These are phyloP conservation scores for Metschnikowia drakensbergensis DNA, from an alignment of 805 yeast species.

Conservation along the genomic window DNA sequence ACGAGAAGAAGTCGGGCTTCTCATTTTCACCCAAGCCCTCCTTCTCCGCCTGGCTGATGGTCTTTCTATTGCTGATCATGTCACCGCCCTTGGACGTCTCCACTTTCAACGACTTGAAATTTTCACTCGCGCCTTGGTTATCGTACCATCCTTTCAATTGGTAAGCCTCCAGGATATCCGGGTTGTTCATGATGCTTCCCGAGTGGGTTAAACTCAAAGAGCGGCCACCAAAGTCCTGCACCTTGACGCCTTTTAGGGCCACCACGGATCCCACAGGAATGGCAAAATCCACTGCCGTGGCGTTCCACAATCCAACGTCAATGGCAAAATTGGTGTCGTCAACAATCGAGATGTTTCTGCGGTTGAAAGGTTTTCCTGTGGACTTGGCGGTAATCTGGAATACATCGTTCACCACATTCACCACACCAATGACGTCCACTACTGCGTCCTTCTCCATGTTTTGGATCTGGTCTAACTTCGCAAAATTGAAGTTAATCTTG, in stretches of 20 bases:
- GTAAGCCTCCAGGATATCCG: constrained; percentile 86
- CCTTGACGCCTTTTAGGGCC: constrained; percentile 87
- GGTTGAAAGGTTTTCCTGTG: constrained; percentile 87
- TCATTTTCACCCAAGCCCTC: constrained; percentile 72
- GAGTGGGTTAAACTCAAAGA: constrained; percentile 75
- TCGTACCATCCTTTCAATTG: constrained; percentile 94
- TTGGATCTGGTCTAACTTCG: constrained; percentile 62
- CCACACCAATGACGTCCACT: constrained; percentile 84
- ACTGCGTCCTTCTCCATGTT: constrained; percentile 65
- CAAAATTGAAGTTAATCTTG: constrained; percentile 70
- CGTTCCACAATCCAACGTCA: constrained; percentile 86
- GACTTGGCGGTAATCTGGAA: constrained; percentile 79
- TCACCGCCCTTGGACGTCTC: constrained; percentile 39
- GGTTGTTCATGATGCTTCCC: constrained; percentile 73
- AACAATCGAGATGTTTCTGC: constrained; percentile 83
- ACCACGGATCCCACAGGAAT: constrained; percentile 76
- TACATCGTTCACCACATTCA: constrained; percentile 70
- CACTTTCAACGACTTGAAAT: constrained; percentile 57
- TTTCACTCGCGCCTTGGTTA: constrained; percentile 61
- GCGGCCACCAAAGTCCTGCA: constrained; percentile 85
- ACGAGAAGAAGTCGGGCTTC: constrained; percentile 70
- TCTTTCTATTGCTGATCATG: constrained; percentile 52
- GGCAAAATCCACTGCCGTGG: constrained; percentile 73
- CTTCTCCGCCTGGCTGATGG: constrained; percentile 60
- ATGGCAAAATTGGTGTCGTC: constrained; percentile 79